Base-by-base conservation (phyloP, 1,139 yeast species). In the Tardiomyces digboiensis region DNA sequence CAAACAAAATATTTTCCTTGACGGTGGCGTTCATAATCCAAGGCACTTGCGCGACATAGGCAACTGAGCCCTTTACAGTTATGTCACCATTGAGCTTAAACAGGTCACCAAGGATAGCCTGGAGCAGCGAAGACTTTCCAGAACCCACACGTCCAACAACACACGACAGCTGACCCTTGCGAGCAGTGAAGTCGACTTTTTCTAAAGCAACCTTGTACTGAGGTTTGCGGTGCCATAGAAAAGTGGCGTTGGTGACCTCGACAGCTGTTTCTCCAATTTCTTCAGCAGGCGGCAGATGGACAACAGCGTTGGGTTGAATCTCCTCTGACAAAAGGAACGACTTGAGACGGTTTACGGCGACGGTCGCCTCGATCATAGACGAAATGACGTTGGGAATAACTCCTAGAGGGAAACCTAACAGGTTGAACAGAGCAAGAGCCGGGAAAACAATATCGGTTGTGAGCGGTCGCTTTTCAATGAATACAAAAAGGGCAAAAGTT, bases 1-100 rank as follows among this genome's bases (percentile, higher is more conserved):
- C 97, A 67, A 91, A 91, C 50, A 87, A 62, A 57, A 91, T 84
- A 58, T 91, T 91, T 33, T 89, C 97, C 56, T 80, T 83, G 14
- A 91, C 88, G 7, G 94, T 72, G 40, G 95, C 96, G 60, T 91
- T 91, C 86, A 87, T 86, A 49, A 91, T 87, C 97, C 97, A 91
- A 2, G 97, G 79, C n/a, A 75, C 71, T 66, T 91, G 98, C 2
- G 97, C 83, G 39, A 85, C 96, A 64, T 89, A 91, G 0, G 97
- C 97, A 38, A 88, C 71, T 40, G 75, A 73, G 43, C 98, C 98
- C 56, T 77, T 82, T 26, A 84, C 74, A 29, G 70, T 70, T 2
- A 86, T 93, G 36, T 73, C 67, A 44, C 98, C 98, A 44, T 77
- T 76, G 22, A 82, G 72, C 62, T 85, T 83, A 64, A 84, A 81